phyloP scores from a whole-genome alignment of 768 basidiomycete genomes.

The Lyophyllum semitale region DNA sequence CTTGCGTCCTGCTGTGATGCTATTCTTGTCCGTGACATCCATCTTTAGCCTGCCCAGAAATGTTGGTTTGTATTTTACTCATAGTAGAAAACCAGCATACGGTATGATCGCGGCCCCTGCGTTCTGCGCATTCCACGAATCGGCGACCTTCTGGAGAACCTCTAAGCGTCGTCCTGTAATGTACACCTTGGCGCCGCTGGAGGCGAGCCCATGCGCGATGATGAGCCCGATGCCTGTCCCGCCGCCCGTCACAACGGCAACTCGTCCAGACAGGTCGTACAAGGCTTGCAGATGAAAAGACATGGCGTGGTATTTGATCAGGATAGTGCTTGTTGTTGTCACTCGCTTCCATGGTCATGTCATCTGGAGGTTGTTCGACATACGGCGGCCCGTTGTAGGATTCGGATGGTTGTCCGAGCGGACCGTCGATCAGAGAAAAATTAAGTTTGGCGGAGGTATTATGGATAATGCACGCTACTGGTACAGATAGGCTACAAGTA shows the following conservation, averaged over 20 bases:
- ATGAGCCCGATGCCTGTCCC: conserved; percentile 59
- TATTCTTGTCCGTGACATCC: conserved; percentile 72
- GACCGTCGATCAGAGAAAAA: no score
- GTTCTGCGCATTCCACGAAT: conserved; percentile 45
- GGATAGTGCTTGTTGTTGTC: conserved; percentile 13
- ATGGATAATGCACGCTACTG: neutral
- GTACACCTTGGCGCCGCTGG: conserved; percentile 80
- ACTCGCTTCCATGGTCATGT: no score
- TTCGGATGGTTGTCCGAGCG: no score
- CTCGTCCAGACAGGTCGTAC: conserved; percentile 57
- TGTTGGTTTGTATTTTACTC: neutral
- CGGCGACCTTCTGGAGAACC: conserved; percentile 59
- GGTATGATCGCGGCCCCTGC: conserved; percentile 55
- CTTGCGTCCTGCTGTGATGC: conserved; percentile 59
- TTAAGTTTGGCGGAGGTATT: neutral
- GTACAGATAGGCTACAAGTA: neutral
- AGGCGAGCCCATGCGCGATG: conserved; percentile 73
- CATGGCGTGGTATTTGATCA: conserved; percentile 17
- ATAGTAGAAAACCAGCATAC: conserved; percentile 36
- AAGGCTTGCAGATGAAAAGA: conserved; percentile 37
- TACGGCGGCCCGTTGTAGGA: neutral
- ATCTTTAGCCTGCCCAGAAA: conserved; percentile 46
- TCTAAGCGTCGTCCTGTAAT: conserved; percentile 72
- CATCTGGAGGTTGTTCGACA: no score
- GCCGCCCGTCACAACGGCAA: conserved; percentile 57